phyloP scores from a whole-genome alignment of 1,139 yeast genomes.

The Hansenula lynferdii region DNA sequence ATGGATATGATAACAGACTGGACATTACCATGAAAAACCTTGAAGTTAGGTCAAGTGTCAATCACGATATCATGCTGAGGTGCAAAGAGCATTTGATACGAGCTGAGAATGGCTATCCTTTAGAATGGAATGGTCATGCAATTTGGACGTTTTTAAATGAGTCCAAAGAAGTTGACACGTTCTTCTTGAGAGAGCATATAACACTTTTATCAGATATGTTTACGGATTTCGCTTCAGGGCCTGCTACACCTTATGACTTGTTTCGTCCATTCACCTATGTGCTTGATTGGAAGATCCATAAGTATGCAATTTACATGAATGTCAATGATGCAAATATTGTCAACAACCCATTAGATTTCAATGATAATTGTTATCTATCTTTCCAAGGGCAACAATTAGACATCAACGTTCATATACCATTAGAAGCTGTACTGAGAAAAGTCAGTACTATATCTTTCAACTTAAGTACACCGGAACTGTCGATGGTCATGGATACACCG shows the following conservation, averaged over 20 bases:
- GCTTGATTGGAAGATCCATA: slow-evolving; percentile 52
- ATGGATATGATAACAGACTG: slow-evolving; percentile 58
- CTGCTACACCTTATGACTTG: slow-evolving; percentile 65
- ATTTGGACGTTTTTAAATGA: slow-evolving; percentile 58
- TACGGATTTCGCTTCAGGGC: slow-evolving; percentile 74
- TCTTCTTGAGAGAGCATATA: slow-evolving; percentile 79
- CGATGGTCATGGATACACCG: slow-evolving; percentile 68
- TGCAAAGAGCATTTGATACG: slow-evolving; percentile 56
- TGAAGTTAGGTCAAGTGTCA: slow-evolving; percentile 78
- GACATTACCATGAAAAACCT: slow-evolving; percentile 46
- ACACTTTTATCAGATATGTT: slow-evolving; percentile 69
- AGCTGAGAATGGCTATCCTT: slow-evolving; percentile 63
- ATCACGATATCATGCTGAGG: slow-evolving; percentile 72
- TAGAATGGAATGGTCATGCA: slow-evolving; percentile 77
- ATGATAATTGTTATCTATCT: slow-evolving; percentile 72
- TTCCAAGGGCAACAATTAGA: slow-evolving; percentile 61
- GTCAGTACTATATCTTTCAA: slow-evolving; percentile 51
- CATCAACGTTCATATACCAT: slow-evolving; percentile 50
- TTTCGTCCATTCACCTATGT: slow-evolving; percentile 68
- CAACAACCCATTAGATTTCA: slow-evolving; percentile 80
- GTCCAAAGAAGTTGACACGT: slow-evolving; percentile 52
- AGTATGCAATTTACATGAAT: slow-evolving; percentile 63
- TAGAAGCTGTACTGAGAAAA: slow-evolving; percentile 53
- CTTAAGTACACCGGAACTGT: slow-evolving; percentile 55
- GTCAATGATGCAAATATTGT: slow-evolving; percentile 86